Conservation (phyloP, 306 rosid species). For the Castanospermum australe region DNA sequence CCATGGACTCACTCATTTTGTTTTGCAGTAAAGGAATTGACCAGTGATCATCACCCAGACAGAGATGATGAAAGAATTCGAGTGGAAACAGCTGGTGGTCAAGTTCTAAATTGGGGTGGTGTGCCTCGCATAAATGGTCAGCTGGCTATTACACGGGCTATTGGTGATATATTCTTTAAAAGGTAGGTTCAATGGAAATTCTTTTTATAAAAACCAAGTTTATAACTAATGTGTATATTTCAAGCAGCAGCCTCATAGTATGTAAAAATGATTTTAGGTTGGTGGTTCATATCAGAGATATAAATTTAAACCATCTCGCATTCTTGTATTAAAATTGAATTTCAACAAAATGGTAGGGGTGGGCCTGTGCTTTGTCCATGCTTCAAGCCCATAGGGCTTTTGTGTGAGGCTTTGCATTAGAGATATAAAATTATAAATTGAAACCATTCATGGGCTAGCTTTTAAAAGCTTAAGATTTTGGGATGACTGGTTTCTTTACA, state of each 20-base stretch:
- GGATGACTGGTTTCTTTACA: slow-evolving; percentile 26
- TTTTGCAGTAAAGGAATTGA: slow-evolving; percentile 82
- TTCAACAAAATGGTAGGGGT: slow-evolving; percentile 14
- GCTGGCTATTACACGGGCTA: slow-evolving; percentile 87
- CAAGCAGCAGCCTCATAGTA: neutral
- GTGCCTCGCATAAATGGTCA: slow-evolving; percentile 88
- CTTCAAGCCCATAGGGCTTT: neutral
- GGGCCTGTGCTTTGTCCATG: neutral
- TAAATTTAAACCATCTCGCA: neutral
- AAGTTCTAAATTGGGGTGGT: slow-evolving; percentile 83
- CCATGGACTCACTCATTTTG: slow-evolving; percentile 58
- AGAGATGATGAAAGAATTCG: slow-evolving; percentile 85
- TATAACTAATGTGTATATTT: neutral
- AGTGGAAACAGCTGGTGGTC: slow-evolving; percentile 97
- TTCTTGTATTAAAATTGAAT: slow-evolving; percentile 8
- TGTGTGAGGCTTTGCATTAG: neutral
- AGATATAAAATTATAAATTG: neutral
- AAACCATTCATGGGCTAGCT: neutral
- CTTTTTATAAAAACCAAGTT: slow-evolving; percentile 23
- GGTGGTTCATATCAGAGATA: neutral
- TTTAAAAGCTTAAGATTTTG: neutral
- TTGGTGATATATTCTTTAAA: slow-evolving; percentile 82
- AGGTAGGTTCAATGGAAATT: slow-evolving; percentile 49
- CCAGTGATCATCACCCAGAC: slow-evolving; percentile 94
- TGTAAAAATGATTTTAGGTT: neutral